Evolutionary conservation across 2,329 filamentous ascomycete genomes (phyloP), one percentile per base, ranked within the genome.

Genomic region (Nectriaceae sp.): DNA sequence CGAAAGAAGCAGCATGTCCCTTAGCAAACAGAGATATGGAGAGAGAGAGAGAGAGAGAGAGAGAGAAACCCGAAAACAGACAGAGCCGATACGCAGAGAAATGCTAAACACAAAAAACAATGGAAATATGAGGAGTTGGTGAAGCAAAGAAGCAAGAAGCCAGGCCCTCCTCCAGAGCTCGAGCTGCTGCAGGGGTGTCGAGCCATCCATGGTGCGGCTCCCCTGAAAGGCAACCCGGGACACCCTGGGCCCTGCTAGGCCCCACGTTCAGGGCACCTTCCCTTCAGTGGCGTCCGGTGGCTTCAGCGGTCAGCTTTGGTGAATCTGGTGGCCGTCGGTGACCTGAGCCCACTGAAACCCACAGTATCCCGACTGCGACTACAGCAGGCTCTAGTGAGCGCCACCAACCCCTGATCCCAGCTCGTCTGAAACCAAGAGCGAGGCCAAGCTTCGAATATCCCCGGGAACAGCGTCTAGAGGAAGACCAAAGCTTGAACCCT

Each of bases 171-270:
- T 36, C 5, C n/a, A 5, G 33, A 19, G 33, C 33, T 6, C 33
- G 11, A 6, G 33, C 26, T 31, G 26, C 26, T 10, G 26, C 8
- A 31, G 15, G 26, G 10, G 10, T 31, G 26, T 31, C 26, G 26
- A 31, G 26, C 8, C 33, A 36, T 36, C 33, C 21, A 16, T 21
- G 22, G 31, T 16, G 40, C 42, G 46, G 46, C 18, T 22, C 59
- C 53, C 59, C 59, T 59, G 57, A 60, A 50, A 49, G 47, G 31
- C 50, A 50, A 36, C 33, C 22, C 50, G 24, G 39, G 37, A 40
- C 49, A 46, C 50, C 48, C 45, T 49, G 35, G 10, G 16, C 11
- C 24, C 40, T 33, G n/a, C 42, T 10, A 22, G 24, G 43, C 40
- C 21, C 49, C 46, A 52, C 46, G 46, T 39, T 38, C 49, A 51